Evolutionary conservation across 305 asterid genomes (phyloP).

Genomic region (Solanum hybrid): DNA sequence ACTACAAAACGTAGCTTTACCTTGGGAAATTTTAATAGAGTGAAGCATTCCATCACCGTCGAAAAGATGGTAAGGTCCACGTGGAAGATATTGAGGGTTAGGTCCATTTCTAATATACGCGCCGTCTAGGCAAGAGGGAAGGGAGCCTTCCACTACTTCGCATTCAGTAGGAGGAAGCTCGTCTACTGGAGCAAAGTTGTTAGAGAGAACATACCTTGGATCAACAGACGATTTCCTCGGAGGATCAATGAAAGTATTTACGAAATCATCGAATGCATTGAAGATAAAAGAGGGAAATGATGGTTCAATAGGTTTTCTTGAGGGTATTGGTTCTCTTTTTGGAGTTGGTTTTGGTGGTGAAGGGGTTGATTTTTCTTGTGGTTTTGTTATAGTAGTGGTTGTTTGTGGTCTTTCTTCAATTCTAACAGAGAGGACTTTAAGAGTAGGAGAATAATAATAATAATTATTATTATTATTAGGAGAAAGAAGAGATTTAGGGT

Average conservation of each 20-base stretch:
- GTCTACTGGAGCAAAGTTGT: constrained; percentile 38
- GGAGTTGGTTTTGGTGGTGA: not conserved
- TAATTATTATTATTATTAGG: not conserved
- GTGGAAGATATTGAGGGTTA: constrained; percentile 52
- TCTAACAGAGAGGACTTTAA: constrained; percentile 13
- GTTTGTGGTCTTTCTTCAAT: constrained; percentile 21
- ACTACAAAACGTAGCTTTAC: constrained; percentile 46
- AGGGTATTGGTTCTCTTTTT: not conserved
- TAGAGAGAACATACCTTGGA: constrained; percentile 35
- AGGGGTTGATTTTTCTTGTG: not conserved
- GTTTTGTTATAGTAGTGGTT: not conserved
- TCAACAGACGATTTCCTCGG: constrained; percentile 35
- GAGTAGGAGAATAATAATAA: not conserved
- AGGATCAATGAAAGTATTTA: constrained; percentile 36
- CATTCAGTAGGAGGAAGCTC: constrained; percentile 60
- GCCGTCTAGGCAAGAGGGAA: constrained; percentile 36
- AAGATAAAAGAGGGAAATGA: constrained; percentile 11
- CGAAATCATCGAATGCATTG: constrained; percentile 34
- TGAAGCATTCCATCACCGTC: constrained; percentile 87
- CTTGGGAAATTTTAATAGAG: constrained; percentile 27
- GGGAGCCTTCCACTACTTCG: constrained; percentile 29
- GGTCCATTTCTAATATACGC: constrained; percentile 63
- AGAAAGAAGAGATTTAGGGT: not conserved
- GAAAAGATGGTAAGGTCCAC: constrained; percentile 55
- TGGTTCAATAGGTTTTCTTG: not conserved